Conservation (phyloP, 768 basidiomycete genomes). For the Suillus weaverae region DNA sequence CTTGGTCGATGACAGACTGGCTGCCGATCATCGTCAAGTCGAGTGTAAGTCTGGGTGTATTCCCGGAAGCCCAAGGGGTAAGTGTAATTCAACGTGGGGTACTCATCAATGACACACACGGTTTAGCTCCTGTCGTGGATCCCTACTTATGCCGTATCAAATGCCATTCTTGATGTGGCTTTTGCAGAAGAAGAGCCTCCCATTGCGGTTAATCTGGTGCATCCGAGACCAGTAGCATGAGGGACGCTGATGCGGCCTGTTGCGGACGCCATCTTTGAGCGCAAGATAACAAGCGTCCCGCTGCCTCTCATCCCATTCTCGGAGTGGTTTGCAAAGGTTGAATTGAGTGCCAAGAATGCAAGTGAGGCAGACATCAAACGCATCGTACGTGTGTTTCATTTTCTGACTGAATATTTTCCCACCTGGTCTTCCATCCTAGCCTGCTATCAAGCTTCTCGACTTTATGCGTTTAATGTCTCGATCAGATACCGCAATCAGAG, state of each 20-base stretch:
- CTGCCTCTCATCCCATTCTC: constrained; percentile 28
- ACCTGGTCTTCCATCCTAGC: constrained; percentile 25
- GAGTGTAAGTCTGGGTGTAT: constrained; percentile 22
- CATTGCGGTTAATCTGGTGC: constrained; percentile 24
- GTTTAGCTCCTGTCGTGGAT: constrained; percentile 23
- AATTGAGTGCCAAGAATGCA: constrained; percentile 6
- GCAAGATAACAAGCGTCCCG: constrained; percentile 7
- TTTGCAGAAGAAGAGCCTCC: constrained; percentile 9
- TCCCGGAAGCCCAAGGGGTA: constrained; percentile 36
- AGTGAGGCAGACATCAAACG: constrained; percentile 21
- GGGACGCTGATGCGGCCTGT: constrained; percentile 19
- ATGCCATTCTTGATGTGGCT: constrained; percentile 20
- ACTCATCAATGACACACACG: not conserved
- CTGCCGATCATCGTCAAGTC: constrained; percentile 33
- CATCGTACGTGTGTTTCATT: constrained; percentile 25
- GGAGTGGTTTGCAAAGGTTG: constrained; percentile 29
- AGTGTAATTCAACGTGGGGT: constrained; percentile 11
- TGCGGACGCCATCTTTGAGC: constrained; percentile 9
- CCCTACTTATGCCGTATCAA: constrained; percentile 17
- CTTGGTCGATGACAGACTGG: constrained; percentile 35
- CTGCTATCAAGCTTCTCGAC: constrained; percentile 31
- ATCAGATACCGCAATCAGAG: constrained; percentile 13
- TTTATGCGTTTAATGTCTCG: constrained; percentile 23
- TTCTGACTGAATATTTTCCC: constrained; percentile 24
- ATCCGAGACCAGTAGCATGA: constrained; percentile 24